Evolutionary conservation across 164 flowering plant species (phyloP), one percentile per base, ranked within the genome.

Genomic region (Dillenia turbinata): DNA sequence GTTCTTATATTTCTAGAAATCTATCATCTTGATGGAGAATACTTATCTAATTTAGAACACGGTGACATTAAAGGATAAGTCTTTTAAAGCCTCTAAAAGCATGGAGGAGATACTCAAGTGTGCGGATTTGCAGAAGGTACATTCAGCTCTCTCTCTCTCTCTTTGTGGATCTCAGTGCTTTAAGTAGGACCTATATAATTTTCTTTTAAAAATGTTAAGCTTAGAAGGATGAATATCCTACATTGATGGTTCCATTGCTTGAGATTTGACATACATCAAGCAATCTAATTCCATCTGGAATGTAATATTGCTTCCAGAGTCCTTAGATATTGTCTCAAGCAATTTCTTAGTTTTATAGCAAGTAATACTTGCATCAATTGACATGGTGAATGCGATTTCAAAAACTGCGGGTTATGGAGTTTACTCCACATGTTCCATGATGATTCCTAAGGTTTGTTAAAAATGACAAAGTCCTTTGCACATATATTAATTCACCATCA

Each of bases 21-120:
- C 62, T 11, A 0, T 47, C 46, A 19, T 17, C 48, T 56, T 44
- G 49, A 52, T 57, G 22, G 48, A 33, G 47, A 49, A 9, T 43
- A 55, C 15, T 49, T 16, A 15, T 55, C 8, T 57, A 47, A 50
- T 48, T 24, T 63, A 24, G 62, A 47, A 44, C 74, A 56, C 73
- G 99, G 99, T 95, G 49, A 92, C 92, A 68, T 92, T 97, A 9
- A 95, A 95, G 74, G 99, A 95, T 69, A 92, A 89, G 62, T 88
- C 97, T 46, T 94, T 95, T 49, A 95, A 95, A 76, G 76, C 85
- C 12, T 86, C 97, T 24, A 95, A 92, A 75, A 85, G 76, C 72
- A 62, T 68, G 9, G 86, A 87, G 46, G 99, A 92, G 54, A 82
- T 95, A 69, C 83, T 87, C 65, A 88, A 85, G 63, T 75, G 83